Evolutionary conservation across 2,329 filamentous ascomycete genomes (phyloP), one percentile per base, ranked within the genome.

Genomic region (Penicillium concentricum): DNA sequence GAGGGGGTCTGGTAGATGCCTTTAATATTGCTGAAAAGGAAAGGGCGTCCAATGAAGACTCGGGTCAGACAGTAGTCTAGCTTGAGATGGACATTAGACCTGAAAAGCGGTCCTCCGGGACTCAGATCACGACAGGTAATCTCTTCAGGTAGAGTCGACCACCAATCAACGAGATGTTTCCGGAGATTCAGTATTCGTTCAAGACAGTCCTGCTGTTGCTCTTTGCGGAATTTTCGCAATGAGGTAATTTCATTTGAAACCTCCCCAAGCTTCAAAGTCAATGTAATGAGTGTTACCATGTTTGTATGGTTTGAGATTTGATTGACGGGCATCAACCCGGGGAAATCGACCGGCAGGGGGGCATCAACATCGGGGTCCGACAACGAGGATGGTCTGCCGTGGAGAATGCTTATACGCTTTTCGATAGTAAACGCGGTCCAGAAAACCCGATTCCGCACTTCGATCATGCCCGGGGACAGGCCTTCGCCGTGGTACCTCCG

Each of bases 381-480:
- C 39, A 84, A 78, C 2, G 83, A 84, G n/a, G 78, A 72, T 7
- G 83, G 82, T 7, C 82, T 74, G 35, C 82, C 81, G 57, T 85
- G 82, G 35, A 84, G 78, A 47, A 83, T 83, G 39, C 81, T 80
- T 32, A 85, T 80, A 43, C 82, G 79, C 57, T 81, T 82, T 61
- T 85, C 83, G 26, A 82, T 79, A 0, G 81, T 82, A 61, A 84
- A 84, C 0, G 77, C 77, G 4, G 81, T 83, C 82, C 82, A 84
- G 74, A 82, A 84, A 9, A 84, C 79, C 2, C 82, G 76, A 62
- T 83, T 84, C 18, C 82, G 74, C 3, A 77, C 79, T 71, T 84
- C 82, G 15, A 80, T 73, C 58, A 81, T 78, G 30, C 75, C 74
- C 12, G 77, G 70, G 30, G 81, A 78, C 12, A 83, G 72, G 0